Evolutionary conservation across 1,284 basidiomycete species (phyloP).

Genomic region (Ceratobasidium sp.): DNA sequence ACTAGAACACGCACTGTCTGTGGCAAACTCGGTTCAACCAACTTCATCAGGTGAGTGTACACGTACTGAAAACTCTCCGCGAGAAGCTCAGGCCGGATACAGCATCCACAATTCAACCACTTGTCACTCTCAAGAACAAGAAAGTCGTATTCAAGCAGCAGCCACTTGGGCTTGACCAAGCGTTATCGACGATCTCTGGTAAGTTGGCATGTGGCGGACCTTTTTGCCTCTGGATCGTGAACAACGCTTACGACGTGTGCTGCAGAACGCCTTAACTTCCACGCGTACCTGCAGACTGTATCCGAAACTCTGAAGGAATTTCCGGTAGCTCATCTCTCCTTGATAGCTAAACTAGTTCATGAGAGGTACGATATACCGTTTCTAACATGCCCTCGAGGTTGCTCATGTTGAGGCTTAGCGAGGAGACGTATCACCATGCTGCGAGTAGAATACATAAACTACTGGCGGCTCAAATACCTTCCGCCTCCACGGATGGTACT

Average conservation of each 20-base stretch:
- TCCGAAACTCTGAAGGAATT: slow-evolving; percentile 70
- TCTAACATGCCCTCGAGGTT: not conserved
- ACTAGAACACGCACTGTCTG: slow-evolving; percentile 37
- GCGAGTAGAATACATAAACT: slow-evolving; percentile 48
- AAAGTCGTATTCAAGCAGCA: slow-evolving; percentile 86
- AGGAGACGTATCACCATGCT: slow-evolving; percentile 64
- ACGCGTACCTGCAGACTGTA: slow-evolving; percentile 65
- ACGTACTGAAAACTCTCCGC: not conserved
- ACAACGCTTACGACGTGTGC: slow-evolving; percentile 29
- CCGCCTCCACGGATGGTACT: slow-evolving; percentile 63
- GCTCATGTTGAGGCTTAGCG: slow-evolving; percentile 61
- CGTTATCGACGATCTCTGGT: slow-evolving; percentile 87
- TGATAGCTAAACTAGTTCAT: slow-evolving; percentile 83
- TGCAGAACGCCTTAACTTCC: slow-evolving; percentile 45
- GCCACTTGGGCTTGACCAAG: slow-evolving; percentile 75
- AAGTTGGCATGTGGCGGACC: slow-evolving; percentile 50
- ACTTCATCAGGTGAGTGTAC: slow-evolving; percentile 3
- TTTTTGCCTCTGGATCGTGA: slow-evolving; percentile 7
- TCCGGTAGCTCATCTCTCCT: slow-evolving; percentile 74
- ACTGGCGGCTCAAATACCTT: slow-evolving; percentile 73
- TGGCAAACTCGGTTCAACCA: slow-evolving; percentile 18
- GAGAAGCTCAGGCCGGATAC: not conserved
- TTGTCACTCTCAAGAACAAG: slow-evolving; percentile 63
- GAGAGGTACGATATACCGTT: slow-evolving; percentile 70
- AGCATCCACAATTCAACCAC: slow-evolving; percentile 13